These are phyloP conservation scores for Paragyromitra xinjiangensis DNA, from an alignment of 495 filamentous ascomycete genomes.

Conservation along the genomic window DNA sequence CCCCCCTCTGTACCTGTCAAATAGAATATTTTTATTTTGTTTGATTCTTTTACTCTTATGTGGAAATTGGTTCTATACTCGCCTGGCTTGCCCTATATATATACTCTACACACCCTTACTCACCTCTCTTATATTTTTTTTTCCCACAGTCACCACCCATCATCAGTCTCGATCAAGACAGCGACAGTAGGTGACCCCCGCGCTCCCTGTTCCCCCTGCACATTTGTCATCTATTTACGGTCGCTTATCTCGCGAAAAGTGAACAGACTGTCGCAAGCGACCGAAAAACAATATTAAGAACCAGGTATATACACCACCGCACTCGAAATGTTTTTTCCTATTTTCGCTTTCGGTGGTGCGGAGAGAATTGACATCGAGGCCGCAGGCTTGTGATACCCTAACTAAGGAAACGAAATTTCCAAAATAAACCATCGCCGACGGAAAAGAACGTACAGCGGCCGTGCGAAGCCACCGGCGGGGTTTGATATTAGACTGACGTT, in stretches of 20 bases:
- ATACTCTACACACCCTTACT: slow-evolving; percentile 51
- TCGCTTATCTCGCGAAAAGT: slow-evolving; percentile 56
- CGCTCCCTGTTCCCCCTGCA: slow-evolving; percentile 44
- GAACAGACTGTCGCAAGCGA: slow-evolving; percentile 56
- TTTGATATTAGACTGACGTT: slow-evolving; percentile 55
- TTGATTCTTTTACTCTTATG: slow-evolving; percentile 41
- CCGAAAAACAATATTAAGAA: slow-evolving; percentile 54
- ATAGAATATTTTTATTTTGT: slow-evolving; percentile 39
- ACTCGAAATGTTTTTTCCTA: slow-evolving; percentile 38
- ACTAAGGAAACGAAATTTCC: slow-evolving; percentile 33
- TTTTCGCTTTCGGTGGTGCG: slow-evolving; percentile 40
- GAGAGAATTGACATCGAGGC: slow-evolving; percentile 48
- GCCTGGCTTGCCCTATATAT: slow-evolving; percentile 50
- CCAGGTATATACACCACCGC: slow-evolving; percentile 52
- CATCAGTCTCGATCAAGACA: slow-evolving; percentile 47
- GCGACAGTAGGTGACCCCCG: slow-evolving; percentile 54
- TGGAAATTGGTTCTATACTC: slow-evolving; percentile 50
- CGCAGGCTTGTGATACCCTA: slow-evolving; percentile 48
- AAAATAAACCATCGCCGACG: slow-evolving; percentile 52
- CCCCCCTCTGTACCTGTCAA: slow-evolving; percentile 45
- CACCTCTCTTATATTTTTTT: slow-evolving; percentile 47
- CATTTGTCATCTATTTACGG: slow-evolving; percentile 56
- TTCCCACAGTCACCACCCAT: slow-evolving; percentile 31
- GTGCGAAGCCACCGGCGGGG: slow-evolving; percentile 53
- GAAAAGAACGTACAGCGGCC: slow-evolving; percentile 47